A percentile compares a stretch with the other conserved stretches of the same genome.
phyloP scores from a whole-genome alignment of 768 basidiomycete species.

The Fomitopsis serialis region DNA sequence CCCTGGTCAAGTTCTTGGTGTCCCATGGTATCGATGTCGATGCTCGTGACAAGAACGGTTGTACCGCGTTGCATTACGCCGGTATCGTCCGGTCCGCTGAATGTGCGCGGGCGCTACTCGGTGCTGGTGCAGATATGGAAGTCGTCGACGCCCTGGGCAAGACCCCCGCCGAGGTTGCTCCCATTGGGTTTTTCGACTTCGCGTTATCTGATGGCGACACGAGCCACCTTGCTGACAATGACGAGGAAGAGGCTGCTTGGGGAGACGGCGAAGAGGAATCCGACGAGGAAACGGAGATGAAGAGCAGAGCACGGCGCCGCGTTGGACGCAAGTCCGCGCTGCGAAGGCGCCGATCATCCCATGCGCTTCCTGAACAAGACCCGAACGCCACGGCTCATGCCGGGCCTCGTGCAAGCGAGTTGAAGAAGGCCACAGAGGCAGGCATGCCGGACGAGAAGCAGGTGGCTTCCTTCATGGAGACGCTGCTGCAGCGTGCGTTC shows the following conservation, averaged over 20 bases:
- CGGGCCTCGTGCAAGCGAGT: background rate
- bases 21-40: slow-evolving; percentile 73
- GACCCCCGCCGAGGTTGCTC: slow-evolving; percentile 58
- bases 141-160: slow-evolving; percentile 70
- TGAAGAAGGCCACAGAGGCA: slow-evolving; percentile 21
- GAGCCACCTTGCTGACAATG: slow-evolving; percentile 25
- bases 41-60: slow-evolving; percentile 83
- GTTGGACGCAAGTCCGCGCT: slow-evolving; percentile 7
- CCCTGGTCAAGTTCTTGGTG: slow-evolving; percentile 69
- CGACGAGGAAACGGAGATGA: slow-evolving; percentile 31
- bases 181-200: slow-evolving; percentile 40
- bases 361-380: slow-evolving; percentile 1
- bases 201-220: slow-evolving; percentile 18
- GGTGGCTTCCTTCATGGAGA: slow-evolving; percentile 53
- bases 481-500: slow-evolving; percentile 76
- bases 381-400: background rate
- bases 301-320: slow-evolving; percentile 2
- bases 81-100: slow-evolving; percentile 56
- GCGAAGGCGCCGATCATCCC: slow-evolving; percentile 2
- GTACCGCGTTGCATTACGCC: slow-evolving; percentile 86
- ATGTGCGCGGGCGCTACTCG: slow-evolving; percentile 64
- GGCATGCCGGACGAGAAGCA: slow-evolving; percentile 24
- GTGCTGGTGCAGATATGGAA: slow-evolving; percentile 75
- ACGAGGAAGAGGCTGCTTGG: slow-evolving; percentile 56
- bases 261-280: slow-evolving; percentile 70